A percentile compares a stretch with the other conserved stretches of the same genome.
Conservation (phyloP, 2,329 filamentous ascomycete species). For the Scedosporium dehoogii region DNA sequence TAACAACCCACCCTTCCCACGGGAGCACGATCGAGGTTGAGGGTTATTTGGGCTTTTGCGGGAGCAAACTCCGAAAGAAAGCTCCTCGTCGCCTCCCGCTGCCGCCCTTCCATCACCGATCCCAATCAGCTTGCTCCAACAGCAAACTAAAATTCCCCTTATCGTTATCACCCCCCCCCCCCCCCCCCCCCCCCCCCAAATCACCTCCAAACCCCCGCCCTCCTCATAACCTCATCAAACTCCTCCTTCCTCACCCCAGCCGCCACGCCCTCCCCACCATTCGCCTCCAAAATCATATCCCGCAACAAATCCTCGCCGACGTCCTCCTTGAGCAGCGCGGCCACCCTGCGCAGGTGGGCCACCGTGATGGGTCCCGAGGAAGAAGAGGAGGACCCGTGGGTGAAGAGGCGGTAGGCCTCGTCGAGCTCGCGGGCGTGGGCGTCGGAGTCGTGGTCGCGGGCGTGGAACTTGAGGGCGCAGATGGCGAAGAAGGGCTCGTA, state of each 20-base stretch:
- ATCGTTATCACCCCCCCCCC: background rate
- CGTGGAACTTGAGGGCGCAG: constrained; percentile 75
- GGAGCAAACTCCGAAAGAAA: no score
- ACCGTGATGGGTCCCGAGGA: constrained; percentile 57
- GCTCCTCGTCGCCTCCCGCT: no score
- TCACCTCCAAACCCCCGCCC: constrained; percentile 75
- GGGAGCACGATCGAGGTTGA: no score
- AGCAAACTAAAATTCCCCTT: background rate
- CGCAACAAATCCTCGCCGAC: constrained; percentile 72
- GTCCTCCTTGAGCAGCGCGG: constrained; percentile 72
- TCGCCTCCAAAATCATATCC: constrained; percentile 95
- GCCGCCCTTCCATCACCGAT: no score
- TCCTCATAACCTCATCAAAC: constrained; percentile 76
- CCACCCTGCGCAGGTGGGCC: constrained; percentile 66
- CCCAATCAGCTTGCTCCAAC: no score
- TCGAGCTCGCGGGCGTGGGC: constrained; percentile 59
- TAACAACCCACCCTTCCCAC: no score
- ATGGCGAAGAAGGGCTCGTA: constrained; percentile 81
- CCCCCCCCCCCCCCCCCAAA: background rate
- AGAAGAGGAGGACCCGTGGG: constrained; percentile 32
- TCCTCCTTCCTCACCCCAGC: constrained; percentile 67
- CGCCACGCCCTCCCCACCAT: constrained; percentile 63
- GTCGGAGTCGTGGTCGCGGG: constrained; percentile 40
- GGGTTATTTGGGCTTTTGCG: no score
- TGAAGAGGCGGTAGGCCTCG: constrained; percentile 76